phyloP scores from a whole-genome alignment of 169 alveolate species.

The Eimeria acervulina region DNA sequence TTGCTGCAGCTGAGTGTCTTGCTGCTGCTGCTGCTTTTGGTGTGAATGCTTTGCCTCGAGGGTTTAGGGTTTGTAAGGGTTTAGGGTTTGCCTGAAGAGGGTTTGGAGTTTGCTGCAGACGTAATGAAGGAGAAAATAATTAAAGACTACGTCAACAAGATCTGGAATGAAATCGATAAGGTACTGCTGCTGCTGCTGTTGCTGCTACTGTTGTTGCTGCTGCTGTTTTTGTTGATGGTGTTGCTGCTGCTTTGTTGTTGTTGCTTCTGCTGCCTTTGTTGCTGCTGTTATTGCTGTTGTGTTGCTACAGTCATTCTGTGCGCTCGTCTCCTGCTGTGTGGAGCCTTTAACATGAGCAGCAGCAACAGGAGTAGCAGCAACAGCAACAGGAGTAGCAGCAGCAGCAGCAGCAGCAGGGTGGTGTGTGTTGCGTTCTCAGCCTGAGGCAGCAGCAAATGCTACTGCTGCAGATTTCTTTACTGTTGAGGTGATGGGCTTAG shows the following conservation, averaged over 20 bases:
- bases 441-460: constrained; percentile 22
- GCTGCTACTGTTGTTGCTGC: background rate
- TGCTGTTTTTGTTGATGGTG: background rate
- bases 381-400: constrained; percentile 12
- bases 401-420: background rate
- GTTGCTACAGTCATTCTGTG: background rate
- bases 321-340: too few species aligned
- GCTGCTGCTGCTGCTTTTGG: background rate
- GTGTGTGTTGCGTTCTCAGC: constrained; percentile 11
- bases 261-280: too few species aligned
- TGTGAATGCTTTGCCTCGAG: background rate
- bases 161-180: constrained; percentile 91
- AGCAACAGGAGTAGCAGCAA: too few species aligned
- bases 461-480: constrained; percentile 84
- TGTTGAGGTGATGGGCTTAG: constrained; percentile 90
- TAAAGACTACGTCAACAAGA: constrained; percentile 89
- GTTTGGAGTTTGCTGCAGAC: constrained; percentile 48
- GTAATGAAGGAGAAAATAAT: constrained; percentile 87
- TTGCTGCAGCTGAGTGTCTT: background rate
- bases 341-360: too few species aligned
- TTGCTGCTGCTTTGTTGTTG: too few species aligned
- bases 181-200: constrained; percentile 63
- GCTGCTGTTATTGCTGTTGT: background rate
- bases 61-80: background rate
- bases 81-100: background rate